Conservation (phyloP, 2,329 filamentous ascomycete genomes). For the Diaporthe helianthi region DNA sequence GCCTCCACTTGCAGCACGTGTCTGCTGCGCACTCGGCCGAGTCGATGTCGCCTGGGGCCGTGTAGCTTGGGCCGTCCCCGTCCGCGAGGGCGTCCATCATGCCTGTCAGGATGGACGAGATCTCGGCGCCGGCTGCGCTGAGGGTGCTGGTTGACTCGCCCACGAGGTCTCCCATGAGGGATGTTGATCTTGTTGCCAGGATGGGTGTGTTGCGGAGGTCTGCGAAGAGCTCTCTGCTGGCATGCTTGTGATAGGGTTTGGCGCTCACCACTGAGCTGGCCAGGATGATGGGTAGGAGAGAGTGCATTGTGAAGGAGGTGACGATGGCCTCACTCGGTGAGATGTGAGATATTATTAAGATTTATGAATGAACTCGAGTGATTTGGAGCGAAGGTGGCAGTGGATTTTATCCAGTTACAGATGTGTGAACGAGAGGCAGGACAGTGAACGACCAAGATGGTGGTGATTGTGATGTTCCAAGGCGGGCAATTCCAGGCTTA, state of each 20-base stretch:
- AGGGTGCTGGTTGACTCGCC: slow-evolving; percentile 15
- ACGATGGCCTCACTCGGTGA: neutral
- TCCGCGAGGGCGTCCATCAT: slow-evolving; percentile 15
- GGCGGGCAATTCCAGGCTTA: neutral
- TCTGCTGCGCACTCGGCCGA: slow-evolving; percentile 40
- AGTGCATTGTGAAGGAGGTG: slow-evolving; percentile 1
- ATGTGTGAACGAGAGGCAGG: neutral
- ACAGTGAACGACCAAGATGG: slow-evolving; percentile 4
- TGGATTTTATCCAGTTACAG: neutral
- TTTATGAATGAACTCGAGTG: neutral
- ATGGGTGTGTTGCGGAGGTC: slow-evolving; percentile 8
- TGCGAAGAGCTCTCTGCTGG: neutral
- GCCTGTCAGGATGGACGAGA: slow-evolving; percentile 18
- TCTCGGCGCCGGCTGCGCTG: slow-evolving; percentile 12
- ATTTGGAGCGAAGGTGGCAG: neutral
- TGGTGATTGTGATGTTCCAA: neutral
- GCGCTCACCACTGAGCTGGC: neutral
- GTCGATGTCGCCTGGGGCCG: neutral
- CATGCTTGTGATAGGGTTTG: neutral
- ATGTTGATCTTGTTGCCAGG: slow-evolving; percentile 17
- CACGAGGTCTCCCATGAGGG: slow-evolving; percentile 21
- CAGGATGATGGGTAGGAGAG: neutral
- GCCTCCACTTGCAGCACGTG: slow-evolving; percentile 49
- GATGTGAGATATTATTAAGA: neutral
- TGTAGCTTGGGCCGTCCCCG: slow-evolving; percentile 7